phyloP scores from a whole-genome alignment of 2,329 filamentous ascomycete genomes.

The Colletotrichum sp. region DNA sequence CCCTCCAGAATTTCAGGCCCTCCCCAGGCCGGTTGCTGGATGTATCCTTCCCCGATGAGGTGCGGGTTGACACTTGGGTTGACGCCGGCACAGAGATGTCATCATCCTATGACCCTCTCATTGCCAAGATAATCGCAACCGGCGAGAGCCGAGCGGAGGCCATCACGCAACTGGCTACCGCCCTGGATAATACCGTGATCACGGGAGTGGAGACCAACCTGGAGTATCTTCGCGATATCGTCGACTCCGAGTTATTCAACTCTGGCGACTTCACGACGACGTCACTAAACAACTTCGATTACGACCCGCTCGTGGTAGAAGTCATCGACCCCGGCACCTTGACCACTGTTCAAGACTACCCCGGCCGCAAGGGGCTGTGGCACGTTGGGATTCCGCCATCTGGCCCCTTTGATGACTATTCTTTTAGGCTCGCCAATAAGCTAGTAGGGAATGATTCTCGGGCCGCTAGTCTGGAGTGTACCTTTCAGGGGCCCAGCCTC shows the following conservation, averaged over 20 bases:
- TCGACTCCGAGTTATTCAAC: slow-evolving; percentile 30
- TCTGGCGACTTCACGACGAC: slow-evolving; percentile 36
- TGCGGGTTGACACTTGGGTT: slow-evolving; percentile 75
- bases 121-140: slow-evolving; percentile 75
- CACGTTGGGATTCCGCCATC: slow-evolving; percentile 43
- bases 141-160: slow-evolving; percentile 64
- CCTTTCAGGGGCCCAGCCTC: slow-evolving; percentile 35
- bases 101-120: slow-evolving; percentile 78
- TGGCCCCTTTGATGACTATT: slow-evolving; percentile 45
- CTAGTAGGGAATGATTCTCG: slow-evolving; percentile 34
- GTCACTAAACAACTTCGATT: slow-evolving; percentile 33
- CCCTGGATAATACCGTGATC: slow-evolving; percentile 54
- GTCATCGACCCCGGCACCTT: slow-evolving; percentile 38
- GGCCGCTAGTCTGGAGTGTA: slow-evolving; percentile 38
- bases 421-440: slow-evolving; percentile 37
- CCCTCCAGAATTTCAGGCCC: slow-evolving; percentile 67
- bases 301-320: slow-evolving; percentile 34
- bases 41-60: slow-evolving; percentile 59
- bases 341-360: slow-evolving; percentile 45
- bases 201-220: slow-evolving; percentile 39
- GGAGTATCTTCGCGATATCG: slow-evolving; percentile 34
- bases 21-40: slow-evolving; percentile 70
- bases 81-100: slow-evolving; percentile 73
- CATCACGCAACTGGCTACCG: slow-evolving; percentile 65
- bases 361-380: slow-evolving; percentile 41